Evolutionary conservation across 495 filamentous ascomycete species (phyloP).

Genomic region (Trichoderma asperelloides): DNA sequence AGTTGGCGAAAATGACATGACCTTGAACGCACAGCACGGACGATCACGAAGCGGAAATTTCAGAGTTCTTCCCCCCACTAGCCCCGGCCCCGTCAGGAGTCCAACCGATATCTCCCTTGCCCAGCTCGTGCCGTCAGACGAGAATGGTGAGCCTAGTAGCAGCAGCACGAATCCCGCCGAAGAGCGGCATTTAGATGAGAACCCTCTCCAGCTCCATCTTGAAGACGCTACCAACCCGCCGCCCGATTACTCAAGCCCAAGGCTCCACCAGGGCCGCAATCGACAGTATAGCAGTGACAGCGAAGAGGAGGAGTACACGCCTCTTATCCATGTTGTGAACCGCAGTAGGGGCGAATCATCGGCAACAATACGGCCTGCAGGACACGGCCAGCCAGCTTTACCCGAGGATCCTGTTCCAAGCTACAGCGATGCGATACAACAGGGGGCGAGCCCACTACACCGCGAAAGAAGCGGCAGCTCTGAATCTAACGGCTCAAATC

Average conservation of each 20-base stretch:
- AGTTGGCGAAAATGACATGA: constrained; percentile 12
- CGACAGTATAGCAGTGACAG: constrained; percentile 31
- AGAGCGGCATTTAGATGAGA: constrained; percentile 22
- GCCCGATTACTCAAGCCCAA: constrained; percentile 68
- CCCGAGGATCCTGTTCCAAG: constrained; percentile 47
- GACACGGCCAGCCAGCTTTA: constrained; percentile 13
- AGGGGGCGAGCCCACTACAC: constrained; percentile 28
- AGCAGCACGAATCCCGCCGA: constrained; percentile 28
- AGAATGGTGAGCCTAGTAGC: constrained; percentile 71
- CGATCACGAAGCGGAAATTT: constrained; percentile 52
- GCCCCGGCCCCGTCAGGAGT: constrained; percentile 80
- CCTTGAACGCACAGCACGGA: constrained; percentile 36
- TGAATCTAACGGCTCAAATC: constrained; percentile 14
- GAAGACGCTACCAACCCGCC: constrained; percentile 37
- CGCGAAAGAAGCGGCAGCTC: constrained; percentile 37
- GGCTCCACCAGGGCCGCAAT: constrained; percentile 41
- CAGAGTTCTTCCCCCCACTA: constrained; percentile 61
- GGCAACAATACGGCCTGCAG: constrained; percentile 24
- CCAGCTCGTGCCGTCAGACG: constrained; percentile 59
- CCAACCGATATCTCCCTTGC: constrained; percentile 97
- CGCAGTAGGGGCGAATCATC: constrained; percentile 34
- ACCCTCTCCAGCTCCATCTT: constrained; percentile 28
- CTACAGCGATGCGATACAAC: constrained; percentile 54
- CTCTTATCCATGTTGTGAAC: constrained; percentile 25
- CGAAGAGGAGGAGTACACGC: constrained; percentile 32